phyloP scores from a whole-genome alignment of 2,329 filamentous ascomycete species.

The Ophiocordyceps camponoti-rufipedis region DNA sequence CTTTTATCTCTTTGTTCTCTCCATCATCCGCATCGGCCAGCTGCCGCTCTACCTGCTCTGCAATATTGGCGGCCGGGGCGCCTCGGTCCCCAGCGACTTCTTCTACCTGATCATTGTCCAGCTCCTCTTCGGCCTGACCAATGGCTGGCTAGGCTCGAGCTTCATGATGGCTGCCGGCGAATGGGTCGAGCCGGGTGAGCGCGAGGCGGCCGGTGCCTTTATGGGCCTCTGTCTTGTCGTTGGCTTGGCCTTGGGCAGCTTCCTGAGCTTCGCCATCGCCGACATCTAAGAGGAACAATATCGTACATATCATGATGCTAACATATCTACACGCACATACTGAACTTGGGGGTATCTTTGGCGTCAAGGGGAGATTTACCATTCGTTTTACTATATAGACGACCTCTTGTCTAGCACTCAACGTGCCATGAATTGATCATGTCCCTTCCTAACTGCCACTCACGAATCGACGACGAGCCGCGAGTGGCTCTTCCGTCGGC shows the following conservation, averaged over 20 bases:
- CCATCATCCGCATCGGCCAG: slow-evolving; percentile 48
- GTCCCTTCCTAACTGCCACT: neutral
- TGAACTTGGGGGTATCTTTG: neutral
- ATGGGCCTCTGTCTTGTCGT: slow-evolving; percentile 84
- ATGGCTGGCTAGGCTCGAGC: slow-evolving; percentile 70
- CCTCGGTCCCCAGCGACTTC: slow-evolving; percentile 56
- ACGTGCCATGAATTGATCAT: neutral
- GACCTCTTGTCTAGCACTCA: neutral
- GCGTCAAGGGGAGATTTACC: neutral
- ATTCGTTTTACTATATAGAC: neutral
- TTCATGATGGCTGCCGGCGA: slow-evolving; percentile 83
- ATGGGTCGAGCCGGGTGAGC: slow-evolving; percentile 67
- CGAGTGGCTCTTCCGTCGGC: neutral
- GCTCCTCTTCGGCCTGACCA: slow-evolving; percentile 64
- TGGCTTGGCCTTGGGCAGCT: slow-evolving; percentile 68
- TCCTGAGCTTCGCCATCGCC: slow-evolving; percentile 66
- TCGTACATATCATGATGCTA: neutral
- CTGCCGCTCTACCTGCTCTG: slow-evolving; percentile 79
- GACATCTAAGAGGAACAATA: slow-evolving; percentile 9
- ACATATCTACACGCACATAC: neutral
- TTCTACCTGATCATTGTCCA: slow-evolving; percentile 83
- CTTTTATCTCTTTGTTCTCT: slow-evolving; percentile 44
- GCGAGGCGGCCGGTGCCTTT: slow-evolving; percentile 79
- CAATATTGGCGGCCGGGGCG: slow-evolving; percentile 65
- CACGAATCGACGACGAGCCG: neutral